Percentiles rank a stretch among this genome's conserved stretches.
These are phyloP conservation scores for Aspergillus neoniger DNA, from an alignment of 2,329 filamentous ascomycete genomes.

Conservation along the genomic window DNA sequence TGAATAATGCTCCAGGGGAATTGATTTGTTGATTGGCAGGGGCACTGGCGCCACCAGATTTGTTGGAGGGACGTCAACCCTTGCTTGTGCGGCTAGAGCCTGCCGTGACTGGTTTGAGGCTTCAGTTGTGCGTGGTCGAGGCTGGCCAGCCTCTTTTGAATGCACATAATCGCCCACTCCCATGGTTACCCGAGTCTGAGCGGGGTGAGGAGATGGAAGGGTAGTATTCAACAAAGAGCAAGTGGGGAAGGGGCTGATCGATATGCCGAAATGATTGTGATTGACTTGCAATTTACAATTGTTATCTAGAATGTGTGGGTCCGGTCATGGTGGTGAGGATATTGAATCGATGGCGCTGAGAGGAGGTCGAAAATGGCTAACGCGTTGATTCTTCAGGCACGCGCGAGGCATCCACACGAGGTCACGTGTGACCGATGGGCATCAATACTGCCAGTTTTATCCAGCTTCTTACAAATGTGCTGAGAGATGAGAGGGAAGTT, in stretches of 20 bases:
- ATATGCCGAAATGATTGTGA: not conserved
- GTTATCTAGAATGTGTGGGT: not conserved
- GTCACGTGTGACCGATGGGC: conserved; percentile 29
- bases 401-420: conserved; percentile 33
- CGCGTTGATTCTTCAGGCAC: conserved; percentile 21
- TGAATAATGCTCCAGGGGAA: conserved; percentile 20
- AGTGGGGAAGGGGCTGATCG: not conserved
- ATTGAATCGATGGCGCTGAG: not conserved
- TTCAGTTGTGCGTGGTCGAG: conserved; percentile 27
- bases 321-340: conserved; percentile 5
- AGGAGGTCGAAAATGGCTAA: conserved; percentile 5
- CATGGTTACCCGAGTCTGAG: conserved; percentile 30
- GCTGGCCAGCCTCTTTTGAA: conserved; percentile 38
- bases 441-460: not conserved
- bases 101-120: conserved; percentile 32
- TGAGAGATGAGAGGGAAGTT: not conserved
- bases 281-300: not conserved
- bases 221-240: not conserved
- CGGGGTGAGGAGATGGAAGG: conserved; percentile 1
- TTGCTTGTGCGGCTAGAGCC: conserved; percentile 37
- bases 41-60: conserved; percentile 26
- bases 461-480: not conserved
- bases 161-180: conserved; percentile 47
- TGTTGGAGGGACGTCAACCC: conserved; percentile 35
- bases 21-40: conserved; percentile 19